A percentile compares a stretch with the other conserved stretches of the same genome.
phyloP scores from a whole-genome alignment of 2,329 filamentous ascomycete genomes.

The Leptographium procerum region DNA sequence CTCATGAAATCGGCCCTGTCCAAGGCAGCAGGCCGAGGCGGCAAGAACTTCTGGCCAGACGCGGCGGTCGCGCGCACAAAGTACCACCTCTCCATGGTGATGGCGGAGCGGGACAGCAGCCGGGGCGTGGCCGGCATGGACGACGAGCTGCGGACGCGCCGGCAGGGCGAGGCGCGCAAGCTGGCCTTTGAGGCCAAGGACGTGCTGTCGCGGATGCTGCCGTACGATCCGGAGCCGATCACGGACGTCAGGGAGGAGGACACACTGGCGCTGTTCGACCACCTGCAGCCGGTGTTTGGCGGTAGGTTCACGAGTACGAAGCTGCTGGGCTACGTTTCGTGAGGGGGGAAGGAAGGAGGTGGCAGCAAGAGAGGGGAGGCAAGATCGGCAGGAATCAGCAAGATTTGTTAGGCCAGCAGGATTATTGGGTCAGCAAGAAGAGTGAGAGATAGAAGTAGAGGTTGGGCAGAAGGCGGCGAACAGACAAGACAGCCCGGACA shows the following conservation, averaged over 20 bases:
- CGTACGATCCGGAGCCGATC: conserved; percentile 11
- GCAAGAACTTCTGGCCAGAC: conserved; percentile 11
- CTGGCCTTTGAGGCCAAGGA: conserved; percentile 11
- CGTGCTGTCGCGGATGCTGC: conserved; percentile 12
- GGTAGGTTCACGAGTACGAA: conserved; percentile 11
- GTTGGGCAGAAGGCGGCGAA: too few species aligned
- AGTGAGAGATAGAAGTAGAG: too few species aligned
- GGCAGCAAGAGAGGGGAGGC: neutral
- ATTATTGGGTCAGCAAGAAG: too few species aligned
- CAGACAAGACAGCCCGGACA: too few species aligned
- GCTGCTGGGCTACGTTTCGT: conserved; percentile 8
- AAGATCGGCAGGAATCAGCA: neutral
- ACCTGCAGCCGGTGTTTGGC: conserved; percentile 12
- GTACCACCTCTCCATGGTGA: conserved; percentile 11
- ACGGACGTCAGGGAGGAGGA: conserved; percentile 9
- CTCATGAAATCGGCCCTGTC: conserved; percentile 7
- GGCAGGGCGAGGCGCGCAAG: conserved; percentile 1
- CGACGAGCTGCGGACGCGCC: neutral
- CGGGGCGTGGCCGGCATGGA: neutral
- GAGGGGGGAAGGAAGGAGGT: neutral
- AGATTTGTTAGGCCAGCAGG: too few species aligned
- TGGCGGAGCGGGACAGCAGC: neutral
- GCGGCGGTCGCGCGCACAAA: conserved; percentile 10
- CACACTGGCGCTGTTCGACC: conserved; percentile 11
- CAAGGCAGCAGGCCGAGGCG: conserved; percentile 5